Evolutionary conservation across 176 grass and related monocot genomes (phyloP).

Genomic region (Musa itinerans): DNA sequence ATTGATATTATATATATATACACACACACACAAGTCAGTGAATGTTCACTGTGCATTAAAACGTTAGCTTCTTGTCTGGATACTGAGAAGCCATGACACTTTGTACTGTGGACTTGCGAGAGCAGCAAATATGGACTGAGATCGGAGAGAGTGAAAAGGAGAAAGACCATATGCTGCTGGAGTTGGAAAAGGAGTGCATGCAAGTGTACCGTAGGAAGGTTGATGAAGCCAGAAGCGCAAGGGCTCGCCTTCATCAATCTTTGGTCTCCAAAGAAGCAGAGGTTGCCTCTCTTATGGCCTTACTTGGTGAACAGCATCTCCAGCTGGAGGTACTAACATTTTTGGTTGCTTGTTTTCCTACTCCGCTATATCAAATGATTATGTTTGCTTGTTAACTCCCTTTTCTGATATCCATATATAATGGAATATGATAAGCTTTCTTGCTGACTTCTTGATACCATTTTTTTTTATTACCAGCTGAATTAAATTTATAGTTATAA

Average conservation of each 20-base stretch:
- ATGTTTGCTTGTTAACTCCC: neutral
- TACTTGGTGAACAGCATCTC: conserved; percentile 55
- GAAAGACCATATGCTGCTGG: conserved; percentile 77
- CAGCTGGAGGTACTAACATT: conserved; percentile 43
- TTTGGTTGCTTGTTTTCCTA: neutral
- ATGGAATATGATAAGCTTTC: too few relatives aligned
- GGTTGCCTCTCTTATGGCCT: conserved; percentile 63
- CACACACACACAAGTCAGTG: neutral
- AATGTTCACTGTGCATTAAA: neutral
- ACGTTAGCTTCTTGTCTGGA: neutral
- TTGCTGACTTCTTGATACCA: neutral
- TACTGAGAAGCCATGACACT: conserved; percentile 11
- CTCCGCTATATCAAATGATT: neutral
- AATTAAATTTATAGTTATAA: neutral
- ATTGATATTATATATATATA: neutral
- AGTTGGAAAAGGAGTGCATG: conserved; percentile 92
- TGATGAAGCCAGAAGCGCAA: conserved; percentile 59
- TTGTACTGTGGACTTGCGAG: conserved; percentile 7
- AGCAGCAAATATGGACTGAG: conserved; percentile 86
- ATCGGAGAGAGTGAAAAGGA: conserved; percentile 84
- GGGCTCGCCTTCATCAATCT: conserved; percentile 59
- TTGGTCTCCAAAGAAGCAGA: conserved; percentile 75
- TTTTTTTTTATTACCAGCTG: neutral
- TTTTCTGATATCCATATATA: neutral
- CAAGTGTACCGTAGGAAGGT: conserved; percentile 68